Base-by-base conservation (phyloP, 495 filamentous ascomycete species). In the Podospora anserina region DNA sequence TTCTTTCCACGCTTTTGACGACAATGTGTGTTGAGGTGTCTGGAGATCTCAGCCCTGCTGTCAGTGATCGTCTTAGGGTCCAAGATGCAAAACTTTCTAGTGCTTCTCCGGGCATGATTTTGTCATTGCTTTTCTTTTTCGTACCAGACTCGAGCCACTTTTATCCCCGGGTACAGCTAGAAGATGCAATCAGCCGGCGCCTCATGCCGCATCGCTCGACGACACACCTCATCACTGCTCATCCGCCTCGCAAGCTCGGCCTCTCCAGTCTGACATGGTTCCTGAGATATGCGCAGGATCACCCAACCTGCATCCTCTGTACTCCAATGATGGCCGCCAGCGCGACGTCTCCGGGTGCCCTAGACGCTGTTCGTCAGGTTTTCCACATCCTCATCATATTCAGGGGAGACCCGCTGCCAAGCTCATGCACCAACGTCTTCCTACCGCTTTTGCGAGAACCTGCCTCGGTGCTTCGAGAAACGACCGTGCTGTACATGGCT, bases 111-210 rank as follows among this genome's bases (percentile, higher is more conserved):
- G 34, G 11, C 11, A 39, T 18, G 20, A 23, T 23, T 49, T 27
- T 44, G 34, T 32, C 55, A 27, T 27, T 59, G 20, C 13, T 49
- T 58, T 54, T 61, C 19, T 49, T 54, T 39, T 32, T 32, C 30
- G 7, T 23, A 23, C 23, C 30, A 32, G 0, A 32, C 30, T 60
- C 49, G 32, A n/a, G 64, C 23, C 23, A 20, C 63, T 30, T 49
- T 44, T 30, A 61, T 68, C 58, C 66, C 66, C 66, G 54, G 39
- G 63, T 62, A 23, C 54, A 61, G 67, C 64, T 69, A 58, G 65
- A 53, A 27, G 27, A 28, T 66, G 65, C 58, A 65, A 34, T 63
- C 16, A 61, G 65, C 64, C 19, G 18, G 3, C 49, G 39, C 7
- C 32, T 56, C 56, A 1, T 7, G 20, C 18, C 26, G 44, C 19